Evolutionary conservation across 2,329 filamentous ascomycete species (phyloP).

Genomic region (Paraphaeosphaeria sporulosa): DNA sequence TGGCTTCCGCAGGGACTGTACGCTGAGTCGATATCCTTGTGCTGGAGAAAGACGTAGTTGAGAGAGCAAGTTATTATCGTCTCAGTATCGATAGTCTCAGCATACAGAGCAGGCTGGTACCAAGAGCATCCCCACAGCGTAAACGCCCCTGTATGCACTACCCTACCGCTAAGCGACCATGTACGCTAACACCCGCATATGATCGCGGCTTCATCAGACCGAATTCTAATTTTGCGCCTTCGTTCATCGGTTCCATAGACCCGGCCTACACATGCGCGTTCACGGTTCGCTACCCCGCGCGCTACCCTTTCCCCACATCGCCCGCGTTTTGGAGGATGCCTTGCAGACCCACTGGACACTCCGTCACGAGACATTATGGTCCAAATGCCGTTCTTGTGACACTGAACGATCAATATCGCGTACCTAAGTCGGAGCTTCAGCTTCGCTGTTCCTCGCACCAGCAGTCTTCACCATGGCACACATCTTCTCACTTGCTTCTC

Average conservation of each 20-base stretch:
- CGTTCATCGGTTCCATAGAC: slow-evolving; percentile 18
- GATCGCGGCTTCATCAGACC: slow-evolving; percentile 18
- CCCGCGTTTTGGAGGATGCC: slow-evolving; percentile 1
- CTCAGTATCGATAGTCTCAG: background rate
- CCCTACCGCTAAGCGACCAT: background rate
- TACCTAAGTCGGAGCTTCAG: background rate
- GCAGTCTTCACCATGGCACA: slow-evolving; percentile 37
- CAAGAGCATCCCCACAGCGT: background rate
- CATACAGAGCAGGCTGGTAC: slow-evolving; percentile 3
- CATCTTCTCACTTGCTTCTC: slow-evolving; percentile 41
- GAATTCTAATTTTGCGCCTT: slow-evolving; percentile 13
- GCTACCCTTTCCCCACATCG: slow-evolving; percentile 28
- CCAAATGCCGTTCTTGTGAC: background rate
- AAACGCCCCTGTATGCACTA: background rate
- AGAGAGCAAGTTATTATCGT: background rate
- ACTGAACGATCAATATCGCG: background rate
- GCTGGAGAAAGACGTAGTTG: background rate
- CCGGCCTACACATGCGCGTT: slow-evolving; percentile 22
- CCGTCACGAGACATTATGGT: slow-evolving; percentile 5
- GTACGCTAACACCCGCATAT: background rate
- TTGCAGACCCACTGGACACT: slow-evolving; percentile 15
- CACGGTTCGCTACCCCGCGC: slow-evolving; percentile 24
- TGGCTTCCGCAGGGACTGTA: no score
- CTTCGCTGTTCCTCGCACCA: background rate
- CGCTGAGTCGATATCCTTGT: no score